These are phyloP conservation scores for Acacia pycnantha DNA, from an alignment of 331 rosid genomes.

Conservation along the genomic window DNA sequence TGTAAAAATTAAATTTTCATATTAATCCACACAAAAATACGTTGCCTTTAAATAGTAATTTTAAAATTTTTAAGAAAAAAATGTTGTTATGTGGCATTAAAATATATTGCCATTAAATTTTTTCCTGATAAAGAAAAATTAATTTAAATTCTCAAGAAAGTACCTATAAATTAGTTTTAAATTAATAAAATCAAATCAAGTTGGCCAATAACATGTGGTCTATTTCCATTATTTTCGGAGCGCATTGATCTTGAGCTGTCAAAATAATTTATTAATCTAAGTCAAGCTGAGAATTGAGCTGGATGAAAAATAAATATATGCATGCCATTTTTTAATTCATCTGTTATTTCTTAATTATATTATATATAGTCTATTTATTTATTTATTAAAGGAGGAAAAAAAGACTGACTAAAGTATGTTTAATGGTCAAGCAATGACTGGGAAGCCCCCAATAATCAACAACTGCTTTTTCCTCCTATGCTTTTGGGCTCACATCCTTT, in stretches of 20 bases:
- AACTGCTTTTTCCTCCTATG: background rate
- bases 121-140: too few relatives aligned
- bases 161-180: background rate
- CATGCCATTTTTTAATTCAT: background rate
- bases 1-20: background rate
- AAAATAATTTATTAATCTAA: background rate
- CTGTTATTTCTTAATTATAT: background rate
- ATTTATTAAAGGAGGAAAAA: background rate
- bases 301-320: background rate
- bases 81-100: too few relatives aligned
- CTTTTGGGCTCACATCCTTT: background rate
- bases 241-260: background rate
- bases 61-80: too few relatives aligned
- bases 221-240: background rate
- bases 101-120: too few relatives aligned
- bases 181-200: background rate
- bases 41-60: background rate
- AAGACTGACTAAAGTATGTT: background rate
- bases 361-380: background rate
- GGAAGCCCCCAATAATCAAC: background rate
- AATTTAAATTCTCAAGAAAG: too few relatives aligned
- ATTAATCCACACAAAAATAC: background rate
- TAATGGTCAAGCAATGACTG: background rate
- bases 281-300: background rate
- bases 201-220: background rate